A percentile compares a stretch with the other conserved stretches of the same genome.
Evolutionary conservation across 441 rosid species (phyloP).

Genomic region (Croton setiger): DNA sequence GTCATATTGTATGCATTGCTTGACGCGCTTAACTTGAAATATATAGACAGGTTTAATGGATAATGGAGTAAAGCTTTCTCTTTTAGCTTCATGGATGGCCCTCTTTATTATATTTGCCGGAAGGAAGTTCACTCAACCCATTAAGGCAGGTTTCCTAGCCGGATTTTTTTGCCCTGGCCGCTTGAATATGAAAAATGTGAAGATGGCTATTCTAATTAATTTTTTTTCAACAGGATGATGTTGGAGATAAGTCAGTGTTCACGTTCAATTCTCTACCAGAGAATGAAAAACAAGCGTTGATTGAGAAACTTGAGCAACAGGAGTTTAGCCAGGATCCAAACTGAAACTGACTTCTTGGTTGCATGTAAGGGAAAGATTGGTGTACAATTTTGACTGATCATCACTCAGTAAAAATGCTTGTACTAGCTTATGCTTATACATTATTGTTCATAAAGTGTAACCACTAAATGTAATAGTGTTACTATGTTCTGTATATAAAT

Average conservation of each 20-base stretch:
- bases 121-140: constrained; percentile 88
- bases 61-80: constrained; percentile 55
- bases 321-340: constrained; percentile 23
- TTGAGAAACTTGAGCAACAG: constrained; percentile 62
- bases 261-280: constrained; percentile 72
- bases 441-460: background rate
- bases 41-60: constrained; percentile 77
- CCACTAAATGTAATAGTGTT: background rate
- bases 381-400: constrained; percentile 20
- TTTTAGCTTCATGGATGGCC: constrained; percentile 80
- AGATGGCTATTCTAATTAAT: constrained; percentile 19
- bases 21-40: constrained; percentile 17
- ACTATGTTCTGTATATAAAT: too few relatives aligned
- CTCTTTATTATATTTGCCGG: constrained; percentile 84
- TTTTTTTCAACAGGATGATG: constrained; percentile 57
- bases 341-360: background rate
- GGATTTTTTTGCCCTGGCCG: background rate
- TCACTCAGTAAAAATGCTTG: background rate
- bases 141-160: constrained; percentile 49
- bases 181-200: background rate
- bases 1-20: background rate
- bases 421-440: background rate
- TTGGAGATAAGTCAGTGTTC: constrained; percentile 93
- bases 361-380: constrained; percentile 1
- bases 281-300: constrained; percentile 64